A percentile compares a stretch with the other conserved stretches of the same genome.
These are phyloP conservation scores for Jatropha curcas DNA, from an alignment of 345 rosid genomes.

Conservation along the genomic window DNA sequence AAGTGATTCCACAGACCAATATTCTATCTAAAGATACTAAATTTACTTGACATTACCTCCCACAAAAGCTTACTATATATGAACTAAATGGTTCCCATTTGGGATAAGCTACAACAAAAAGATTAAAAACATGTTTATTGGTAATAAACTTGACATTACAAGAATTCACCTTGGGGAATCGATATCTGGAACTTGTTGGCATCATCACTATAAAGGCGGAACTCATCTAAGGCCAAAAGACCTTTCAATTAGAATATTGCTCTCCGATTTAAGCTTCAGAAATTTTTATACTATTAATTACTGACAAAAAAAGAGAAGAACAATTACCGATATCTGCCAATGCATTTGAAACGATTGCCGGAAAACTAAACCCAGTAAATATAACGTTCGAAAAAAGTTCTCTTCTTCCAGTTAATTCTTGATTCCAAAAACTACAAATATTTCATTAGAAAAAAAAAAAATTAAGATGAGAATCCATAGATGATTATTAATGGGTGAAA, in stretches of 20 bases:
- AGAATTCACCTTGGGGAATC: constrained; percentile 67
- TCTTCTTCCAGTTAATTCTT: constrained; percentile 45
- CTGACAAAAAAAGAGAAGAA: neutral
- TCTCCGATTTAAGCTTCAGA: neutral
- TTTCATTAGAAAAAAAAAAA: neutral
- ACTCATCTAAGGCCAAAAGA: neutral
- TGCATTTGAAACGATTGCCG: constrained; percentile 40
- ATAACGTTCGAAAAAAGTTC: constrained; percentile 49
- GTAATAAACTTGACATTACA: too few species aligned
- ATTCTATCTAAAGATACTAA: too few species aligned
- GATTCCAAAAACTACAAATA: constrained; percentile 14
- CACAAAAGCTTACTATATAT: too few species aligned
- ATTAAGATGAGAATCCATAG: neutral
- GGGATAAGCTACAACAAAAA: too few species aligned
- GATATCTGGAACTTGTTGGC: constrained; percentile 76
- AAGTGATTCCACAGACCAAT: too few species aligned
- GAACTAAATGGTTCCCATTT: too few species aligned
- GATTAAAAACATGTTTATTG: too few species aligned
- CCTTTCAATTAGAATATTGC: neutral
- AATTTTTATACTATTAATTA: neutral
- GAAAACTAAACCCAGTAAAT: constrained; percentile 48
- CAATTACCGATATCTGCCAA: constrained; percentile 38
- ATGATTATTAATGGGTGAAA: neutral
- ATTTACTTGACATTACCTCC: too few species aligned
- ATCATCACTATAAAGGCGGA: constrained; percentile 64